These are phyloP conservation scores for Hemerocallis citrina DNA, from an alignment of 106 monocot species.

Conservation along the genomic window DNA sequence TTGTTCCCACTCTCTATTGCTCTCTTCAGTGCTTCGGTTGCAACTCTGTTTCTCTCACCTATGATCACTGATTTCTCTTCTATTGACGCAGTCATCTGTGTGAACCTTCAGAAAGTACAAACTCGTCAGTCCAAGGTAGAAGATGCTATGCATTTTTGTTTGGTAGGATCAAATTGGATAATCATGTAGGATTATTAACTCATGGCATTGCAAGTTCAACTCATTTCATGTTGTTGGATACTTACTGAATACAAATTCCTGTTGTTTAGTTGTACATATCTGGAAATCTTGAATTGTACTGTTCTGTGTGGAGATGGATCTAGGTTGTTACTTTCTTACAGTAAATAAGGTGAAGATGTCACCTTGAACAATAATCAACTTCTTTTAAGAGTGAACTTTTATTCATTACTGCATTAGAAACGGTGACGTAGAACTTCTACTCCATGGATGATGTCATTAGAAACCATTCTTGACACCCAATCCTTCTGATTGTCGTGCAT, in stretches of 20 bases:
- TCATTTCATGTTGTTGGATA: neutral
- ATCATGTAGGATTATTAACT: neutral
- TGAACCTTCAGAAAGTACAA: conserved; percentile 44
- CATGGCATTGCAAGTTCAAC: neutral
- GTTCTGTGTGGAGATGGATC: no score
- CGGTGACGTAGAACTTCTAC: no score
- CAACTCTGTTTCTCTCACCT: conserved; percentile 75
- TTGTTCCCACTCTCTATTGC: conserved; percentile 58
- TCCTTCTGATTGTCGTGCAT: no score
- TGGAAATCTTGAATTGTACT: neutral
- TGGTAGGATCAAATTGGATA: neutral
- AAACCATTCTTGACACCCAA: no score
- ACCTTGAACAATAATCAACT: no score
- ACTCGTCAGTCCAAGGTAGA: neutral
- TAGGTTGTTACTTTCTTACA: no score
- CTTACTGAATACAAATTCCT: no score
- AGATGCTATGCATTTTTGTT: no score
- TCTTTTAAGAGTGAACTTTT: no score
- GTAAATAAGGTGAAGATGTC: no score
- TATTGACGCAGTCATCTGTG: conserved; percentile 40
- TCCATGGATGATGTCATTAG: no score
- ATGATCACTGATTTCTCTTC: conserved; percentile 84
- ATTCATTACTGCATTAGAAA: no score
- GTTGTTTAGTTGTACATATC: neutral
- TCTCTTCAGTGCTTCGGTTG: conserved; percentile 43